Evolutionary conservation across 257 asterid species (phyloP).

Genomic region (Nicotiana sylvestris): DNA sequence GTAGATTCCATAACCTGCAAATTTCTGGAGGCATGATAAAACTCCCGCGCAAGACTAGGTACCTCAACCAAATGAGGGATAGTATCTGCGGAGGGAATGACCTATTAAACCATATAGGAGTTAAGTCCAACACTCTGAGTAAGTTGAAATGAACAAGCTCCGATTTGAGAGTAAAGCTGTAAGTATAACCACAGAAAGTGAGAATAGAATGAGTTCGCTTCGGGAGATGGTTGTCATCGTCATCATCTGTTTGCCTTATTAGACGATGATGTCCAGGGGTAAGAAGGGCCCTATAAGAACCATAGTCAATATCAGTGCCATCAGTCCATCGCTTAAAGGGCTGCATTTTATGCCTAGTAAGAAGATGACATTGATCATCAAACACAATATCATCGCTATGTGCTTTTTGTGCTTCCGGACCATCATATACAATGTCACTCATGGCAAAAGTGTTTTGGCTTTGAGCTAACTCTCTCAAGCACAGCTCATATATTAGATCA

Average conservation of each 20-base stretch:
- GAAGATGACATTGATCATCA: too few relatives aligned
- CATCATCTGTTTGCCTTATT: background rate
- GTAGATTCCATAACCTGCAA: background rate
- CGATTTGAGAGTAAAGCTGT: background rate
- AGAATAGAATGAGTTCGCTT: background rate
- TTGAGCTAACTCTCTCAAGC: slow-evolving; percentile 11
- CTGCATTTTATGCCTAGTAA: too few relatives aligned
- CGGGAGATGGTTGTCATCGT: background rate
- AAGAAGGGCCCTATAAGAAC: background rate
- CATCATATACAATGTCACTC: background rate
- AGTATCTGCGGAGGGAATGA: background rate
- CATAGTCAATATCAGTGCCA: too few relatives aligned
- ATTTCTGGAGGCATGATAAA: background rate
- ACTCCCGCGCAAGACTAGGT: background rate
- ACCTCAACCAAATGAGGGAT: background rate
- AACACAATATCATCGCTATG: background rate
- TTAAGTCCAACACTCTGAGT: slow-evolving; percentile 12
- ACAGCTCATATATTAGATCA: slow-evolving; percentile 3
- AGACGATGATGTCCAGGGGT: background rate
- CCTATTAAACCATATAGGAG: background rate
- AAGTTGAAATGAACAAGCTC: background rate
- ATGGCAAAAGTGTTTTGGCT: background rate
- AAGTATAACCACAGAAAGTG: background rate
- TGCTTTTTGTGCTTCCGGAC: background rate
- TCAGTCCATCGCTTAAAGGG: too few relatives aligned